These are phyloP conservation scores for Suillus americanus DNA, from an alignment of 768 basidiomycete species.

Conservation along the genomic window DNA sequence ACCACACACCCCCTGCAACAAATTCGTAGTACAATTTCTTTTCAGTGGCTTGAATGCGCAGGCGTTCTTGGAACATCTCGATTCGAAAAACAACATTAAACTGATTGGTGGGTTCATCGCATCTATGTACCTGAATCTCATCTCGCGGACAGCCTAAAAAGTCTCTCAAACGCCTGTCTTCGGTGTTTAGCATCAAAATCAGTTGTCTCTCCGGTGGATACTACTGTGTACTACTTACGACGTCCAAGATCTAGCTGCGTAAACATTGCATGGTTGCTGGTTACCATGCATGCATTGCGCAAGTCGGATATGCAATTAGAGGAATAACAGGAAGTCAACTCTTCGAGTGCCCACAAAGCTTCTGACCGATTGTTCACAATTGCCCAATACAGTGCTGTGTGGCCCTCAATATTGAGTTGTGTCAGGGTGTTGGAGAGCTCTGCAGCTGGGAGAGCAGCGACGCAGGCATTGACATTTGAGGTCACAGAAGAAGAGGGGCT, in stretches of 20 bases:
- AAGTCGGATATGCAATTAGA: background rate
- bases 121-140: background rate
- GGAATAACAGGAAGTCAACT: background rate
- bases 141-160: background rate
- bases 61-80: background rate
- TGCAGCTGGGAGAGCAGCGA: background rate
- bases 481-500: background rate
- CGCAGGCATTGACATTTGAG: background rate
- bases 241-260: background rate
- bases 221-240: background rate
- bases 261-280: background rate
- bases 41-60: too few relatives aligned
- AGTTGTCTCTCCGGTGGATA: background rate
- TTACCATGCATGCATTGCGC: background rate
- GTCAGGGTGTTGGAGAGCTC: background rate
- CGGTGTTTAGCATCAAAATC: background rate
- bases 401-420: background rate
- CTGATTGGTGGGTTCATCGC: background rate
- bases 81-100: background rate
- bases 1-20: slow-evolving; percentile 21
- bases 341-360: background rate
- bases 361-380: background rate
- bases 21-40: too few relatives aligned
- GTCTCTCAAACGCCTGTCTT: background rate
- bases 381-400: background rate